Evolutionary conservation across 192 early-diverging fungal genomes (phyloP), one percentile per base, ranked within the genome.

Genomic region (Backusella australiensis): DNA sequence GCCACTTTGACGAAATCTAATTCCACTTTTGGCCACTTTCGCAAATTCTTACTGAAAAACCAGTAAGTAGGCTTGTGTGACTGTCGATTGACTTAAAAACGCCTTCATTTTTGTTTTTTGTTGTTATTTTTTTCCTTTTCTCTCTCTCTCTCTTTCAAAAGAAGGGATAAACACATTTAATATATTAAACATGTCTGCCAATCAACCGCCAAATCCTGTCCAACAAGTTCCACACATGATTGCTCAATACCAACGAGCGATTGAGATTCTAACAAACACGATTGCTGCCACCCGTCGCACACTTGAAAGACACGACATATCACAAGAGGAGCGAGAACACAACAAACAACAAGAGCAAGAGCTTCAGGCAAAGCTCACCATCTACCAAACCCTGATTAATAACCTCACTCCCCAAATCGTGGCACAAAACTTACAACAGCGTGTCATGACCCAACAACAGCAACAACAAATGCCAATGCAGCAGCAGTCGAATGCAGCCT

Each of bases 341-440:
- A 44, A 71, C 5, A 73, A 69, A 17, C 36, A 52, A 1, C 75
- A 76, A 53, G 80, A 81, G 26, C 68, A 75, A 53, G 76, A 75
- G 12, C 65, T 75, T 7, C 80, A 81, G 42, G 49, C 53, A 36
- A 73, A 71, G 32, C 69, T 81, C 12, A 74, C 36, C 34, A 75
- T 74, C 44, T 77, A 72, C 35, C 80, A 81, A 68, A 71, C 66
- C 6, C 35, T 81, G 12, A 70, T 81, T 19, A 74, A 72, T 19
- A 81, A 75, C 56, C 41, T 78, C 15, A 72, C 72, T 32, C 67
- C 74, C 17, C 73, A 70, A 36, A 70, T 79, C 8, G 59, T 67
- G 4, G 67, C 68, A 12, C 78, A 79, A 67, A 75, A 75, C 39
- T 32, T 79, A 21, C 78, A 79, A 11, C 78, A 79, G 39, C 67